phyloP scores from a whole-genome alignment of 148 eudicot species.

The Suaeda aralocaspica region DNA sequence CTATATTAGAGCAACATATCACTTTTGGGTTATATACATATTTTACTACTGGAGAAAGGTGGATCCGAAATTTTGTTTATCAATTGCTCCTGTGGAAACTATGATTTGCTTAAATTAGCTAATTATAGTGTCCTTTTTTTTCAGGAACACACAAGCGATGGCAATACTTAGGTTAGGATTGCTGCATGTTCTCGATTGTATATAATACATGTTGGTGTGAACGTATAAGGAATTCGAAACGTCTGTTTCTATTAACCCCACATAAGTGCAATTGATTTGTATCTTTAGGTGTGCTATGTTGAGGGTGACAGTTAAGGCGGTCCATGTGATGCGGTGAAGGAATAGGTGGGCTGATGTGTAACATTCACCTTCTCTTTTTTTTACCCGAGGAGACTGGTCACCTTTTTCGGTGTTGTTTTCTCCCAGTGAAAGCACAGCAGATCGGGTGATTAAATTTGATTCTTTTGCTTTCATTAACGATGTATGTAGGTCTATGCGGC shows the following conservation, averaged over 20 bases:
- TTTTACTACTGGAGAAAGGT: slow-evolving; percentile 99
- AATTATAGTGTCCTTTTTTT: not conserved
- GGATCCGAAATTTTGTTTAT: slow-evolving; percentile 21
- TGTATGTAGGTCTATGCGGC: too few relatives aligned
- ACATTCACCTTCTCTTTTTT: not conserved
- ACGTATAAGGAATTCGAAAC: not conserved
- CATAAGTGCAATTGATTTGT: not conserved
- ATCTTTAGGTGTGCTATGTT: too few relatives aligned
- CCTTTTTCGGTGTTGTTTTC: too few relatives aligned
- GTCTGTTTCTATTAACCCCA: not conserved
- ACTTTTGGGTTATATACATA: slow-evolving; percentile 85
- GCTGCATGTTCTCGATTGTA: slow-evolving; percentile 1
- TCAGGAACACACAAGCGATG: slow-evolving; percentile 97
- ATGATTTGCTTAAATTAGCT: not conserved
- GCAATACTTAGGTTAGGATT: slow-evolving; percentile 72
- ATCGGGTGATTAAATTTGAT: not conserved
- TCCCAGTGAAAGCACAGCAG: not conserved
- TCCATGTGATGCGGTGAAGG: too few relatives aligned
- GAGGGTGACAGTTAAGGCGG: not conserved
- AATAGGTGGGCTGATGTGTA: too few relatives aligned
- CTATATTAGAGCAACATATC: slow-evolving; percentile 83
- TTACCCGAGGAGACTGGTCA: not conserved
- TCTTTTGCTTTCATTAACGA: not conserved
- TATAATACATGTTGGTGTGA: not conserved
- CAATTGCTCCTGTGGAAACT: not conserved